A percentile compares a stretch with the other conserved stretches of the same genome.
These are phyloP conservation scores for Citrus trifoliata DNA, from an alignment of 345 rosid species.

Conservation along the genomic window DNA sequence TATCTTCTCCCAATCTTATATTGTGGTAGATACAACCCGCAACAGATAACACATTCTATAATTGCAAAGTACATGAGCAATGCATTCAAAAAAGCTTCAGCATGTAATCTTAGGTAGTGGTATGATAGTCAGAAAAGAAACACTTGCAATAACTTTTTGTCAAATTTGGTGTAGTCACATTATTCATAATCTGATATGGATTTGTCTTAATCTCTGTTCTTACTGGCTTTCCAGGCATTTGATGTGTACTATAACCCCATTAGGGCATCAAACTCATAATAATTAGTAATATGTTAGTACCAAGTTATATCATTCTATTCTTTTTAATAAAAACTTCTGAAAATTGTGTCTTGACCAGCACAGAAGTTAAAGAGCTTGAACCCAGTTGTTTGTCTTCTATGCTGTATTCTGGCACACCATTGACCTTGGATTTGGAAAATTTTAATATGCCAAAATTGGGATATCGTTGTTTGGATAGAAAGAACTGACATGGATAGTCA, in stretches of 20 bases:
- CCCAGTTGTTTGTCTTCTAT: background rate
- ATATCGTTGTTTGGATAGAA: background rate
- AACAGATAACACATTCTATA: background rate
- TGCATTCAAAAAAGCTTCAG: background rate
- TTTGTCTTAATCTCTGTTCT: background rate
- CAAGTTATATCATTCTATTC: background rate
- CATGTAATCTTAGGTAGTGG: background rate
- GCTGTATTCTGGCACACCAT: background rate
- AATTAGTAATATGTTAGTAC: background rate
- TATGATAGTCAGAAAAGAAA: background rate
- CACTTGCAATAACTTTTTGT: background rate
- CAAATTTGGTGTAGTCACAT: background rate
- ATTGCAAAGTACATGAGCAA: background rate
- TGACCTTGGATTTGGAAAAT: background rate
- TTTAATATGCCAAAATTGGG: background rate
- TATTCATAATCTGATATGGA: background rate
- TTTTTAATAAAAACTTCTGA: background rate
- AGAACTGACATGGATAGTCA: background rate
- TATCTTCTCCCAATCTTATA: background rate
- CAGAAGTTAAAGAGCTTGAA: background rate
- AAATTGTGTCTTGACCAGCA: background rate
- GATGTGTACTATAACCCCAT: background rate
- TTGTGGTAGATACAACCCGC: background rate
- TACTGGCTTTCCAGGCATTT: background rate
- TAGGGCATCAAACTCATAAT: background rate